phyloP scores from a whole-genome alignment of 768 basidiomycete genomes.

The Amanita rubescens region DNA sequence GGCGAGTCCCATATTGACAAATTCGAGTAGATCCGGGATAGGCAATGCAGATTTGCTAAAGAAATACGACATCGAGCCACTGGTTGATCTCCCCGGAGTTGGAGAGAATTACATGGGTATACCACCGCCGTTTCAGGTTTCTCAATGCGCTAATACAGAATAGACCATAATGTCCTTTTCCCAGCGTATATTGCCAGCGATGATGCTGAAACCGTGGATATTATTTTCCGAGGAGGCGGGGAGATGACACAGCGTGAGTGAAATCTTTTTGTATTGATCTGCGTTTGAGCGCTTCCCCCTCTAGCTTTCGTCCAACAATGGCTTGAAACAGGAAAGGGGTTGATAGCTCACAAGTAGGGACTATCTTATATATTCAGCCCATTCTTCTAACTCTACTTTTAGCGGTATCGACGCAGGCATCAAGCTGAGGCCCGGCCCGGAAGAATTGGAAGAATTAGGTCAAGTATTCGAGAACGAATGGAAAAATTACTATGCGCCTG shows the following conservation, averaged over 20 bases:
- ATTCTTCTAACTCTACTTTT: slow-evolving; percentile 9
- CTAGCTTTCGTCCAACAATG: slow-evolving; percentile 21
- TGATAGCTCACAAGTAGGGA: slow-evolving; percentile 48
- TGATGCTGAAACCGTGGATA: slow-evolving; percentile 43
- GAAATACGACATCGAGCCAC: not conserved
- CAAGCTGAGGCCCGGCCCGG: slow-evolving; percentile 45
- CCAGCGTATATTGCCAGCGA: slow-evolving; percentile 36
- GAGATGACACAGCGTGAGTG: slow-evolving; percentile 33
- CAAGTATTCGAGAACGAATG: slow-evolving; percentile 42
- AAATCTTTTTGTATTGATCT: not conserved
- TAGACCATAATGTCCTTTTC: slow-evolving; percentile 36
- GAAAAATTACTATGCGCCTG: slow-evolving; percentile 40
- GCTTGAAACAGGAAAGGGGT: slow-evolving; percentile 32
- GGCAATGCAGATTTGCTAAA: not conserved
- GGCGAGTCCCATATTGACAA: not conserved
- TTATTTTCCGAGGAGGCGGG: slow-evolving; percentile 32
- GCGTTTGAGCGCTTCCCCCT: not conserved
- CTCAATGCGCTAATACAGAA: not conserved
- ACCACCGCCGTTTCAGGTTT: not conserved
- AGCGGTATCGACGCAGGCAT: slow-evolving; percentile 50
- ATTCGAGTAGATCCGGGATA: not conserved
- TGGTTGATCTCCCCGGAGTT: slow-evolving; percentile 5
- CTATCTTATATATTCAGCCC: not conserved
- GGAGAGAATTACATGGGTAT: slow-evolving; percentile 32
- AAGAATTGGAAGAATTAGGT: slow-evolving; percentile 44